Percentiles rank a stretch among this genome's conserved stretches.
phyloP scores from a whole-genome alignment of 176 grass and related monocot species.

The Thalia dealbata region DNA sequence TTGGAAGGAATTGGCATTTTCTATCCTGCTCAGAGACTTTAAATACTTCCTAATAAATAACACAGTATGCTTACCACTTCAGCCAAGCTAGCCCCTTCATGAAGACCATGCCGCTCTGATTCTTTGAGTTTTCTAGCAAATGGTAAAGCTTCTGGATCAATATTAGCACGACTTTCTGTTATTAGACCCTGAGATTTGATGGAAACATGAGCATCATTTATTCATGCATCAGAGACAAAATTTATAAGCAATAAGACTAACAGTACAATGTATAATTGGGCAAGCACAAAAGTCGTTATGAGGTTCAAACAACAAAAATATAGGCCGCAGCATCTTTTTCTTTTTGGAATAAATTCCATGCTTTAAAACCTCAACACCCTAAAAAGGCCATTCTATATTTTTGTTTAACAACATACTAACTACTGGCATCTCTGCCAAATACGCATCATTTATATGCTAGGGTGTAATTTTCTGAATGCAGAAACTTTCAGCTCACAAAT shows the following conservation, averaged over 20 bases:
- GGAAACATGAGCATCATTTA: constrained; percentile 9
- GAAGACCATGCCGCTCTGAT: constrained; percentile 54
- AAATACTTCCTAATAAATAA: constrained; percentile 3
- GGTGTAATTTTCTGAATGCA: not conserved
- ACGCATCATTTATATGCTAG: not conserved
- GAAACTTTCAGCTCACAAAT: not conserved
- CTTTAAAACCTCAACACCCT: not conserved
- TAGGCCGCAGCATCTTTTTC: not conserved
- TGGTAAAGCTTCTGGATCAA: constrained; percentile 65
- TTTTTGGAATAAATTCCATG: not conserved
- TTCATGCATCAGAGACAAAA: not conserved
- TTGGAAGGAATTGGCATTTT: not conserved
- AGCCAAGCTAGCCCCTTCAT: constrained; percentile 72
- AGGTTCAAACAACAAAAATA: not conserved
- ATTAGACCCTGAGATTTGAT: constrained; percentile 57
- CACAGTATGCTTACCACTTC: constrained; percentile 64
- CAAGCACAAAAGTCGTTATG: not conserved
- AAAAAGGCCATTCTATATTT: not conserved
- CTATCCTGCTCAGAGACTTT: not conserved
- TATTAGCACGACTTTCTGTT: constrained; percentile 71
- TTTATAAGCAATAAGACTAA: not conserved
- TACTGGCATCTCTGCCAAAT: not conserved
- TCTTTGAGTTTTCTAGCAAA: constrained; percentile 80
- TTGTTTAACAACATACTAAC: not conserved
- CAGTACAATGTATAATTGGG: not conserved